These are phyloP conservation scores for Fistulifera solaris DNA, from an alignment of 108 stramenopile species.

Conservation along the genomic window DNA sequence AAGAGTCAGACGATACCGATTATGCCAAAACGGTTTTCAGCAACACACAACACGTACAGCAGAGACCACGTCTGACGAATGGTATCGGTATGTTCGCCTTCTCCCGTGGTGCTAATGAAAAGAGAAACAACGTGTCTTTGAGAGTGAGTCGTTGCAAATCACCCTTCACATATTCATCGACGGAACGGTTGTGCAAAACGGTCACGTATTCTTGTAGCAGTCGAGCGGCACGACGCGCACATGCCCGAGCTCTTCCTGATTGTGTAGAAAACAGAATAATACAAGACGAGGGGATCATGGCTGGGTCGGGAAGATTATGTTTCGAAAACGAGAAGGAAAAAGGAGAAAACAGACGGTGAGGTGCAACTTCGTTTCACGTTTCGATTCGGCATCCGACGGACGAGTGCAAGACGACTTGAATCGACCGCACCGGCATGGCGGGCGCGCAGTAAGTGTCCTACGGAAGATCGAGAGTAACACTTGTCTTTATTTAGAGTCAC, in stretches of 20 bases:
- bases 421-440: too few species aligned
- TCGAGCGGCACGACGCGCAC: constrained; percentile 65
- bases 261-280: constrained; percentile 70
- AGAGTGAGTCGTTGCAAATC: constrained; percentile 10
- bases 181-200: constrained; percentile 32
- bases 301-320: too few species aligned
- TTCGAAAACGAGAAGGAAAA: too few species aligned
- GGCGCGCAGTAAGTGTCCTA: too few species aligned
- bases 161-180: constrained; percentile 33
- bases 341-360: too few species aligned
- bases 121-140: constrained; percentile 22
- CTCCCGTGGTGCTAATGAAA: constrained; percentile 76
- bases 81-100: constrained; percentile 69
- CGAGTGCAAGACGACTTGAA: too few species aligned
- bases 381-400: too few species aligned
- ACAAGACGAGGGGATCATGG: constrained; percentile 13
- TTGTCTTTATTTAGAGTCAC: too few species aligned
- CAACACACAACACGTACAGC: constrained; percentile 14
- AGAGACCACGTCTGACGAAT: constrained; percentile 57
- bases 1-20: constrained; percentile 3
- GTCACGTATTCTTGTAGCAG: constrained; percentile 28
- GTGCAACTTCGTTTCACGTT: too few species aligned
- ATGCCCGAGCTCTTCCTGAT: constrained; percentile 74
- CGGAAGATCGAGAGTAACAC: too few species aligned
- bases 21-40: not conserved